Conservation (phyloP, 2,329 filamentous ascomycete species). For the Beauveria pseudobassiana region DNA sequence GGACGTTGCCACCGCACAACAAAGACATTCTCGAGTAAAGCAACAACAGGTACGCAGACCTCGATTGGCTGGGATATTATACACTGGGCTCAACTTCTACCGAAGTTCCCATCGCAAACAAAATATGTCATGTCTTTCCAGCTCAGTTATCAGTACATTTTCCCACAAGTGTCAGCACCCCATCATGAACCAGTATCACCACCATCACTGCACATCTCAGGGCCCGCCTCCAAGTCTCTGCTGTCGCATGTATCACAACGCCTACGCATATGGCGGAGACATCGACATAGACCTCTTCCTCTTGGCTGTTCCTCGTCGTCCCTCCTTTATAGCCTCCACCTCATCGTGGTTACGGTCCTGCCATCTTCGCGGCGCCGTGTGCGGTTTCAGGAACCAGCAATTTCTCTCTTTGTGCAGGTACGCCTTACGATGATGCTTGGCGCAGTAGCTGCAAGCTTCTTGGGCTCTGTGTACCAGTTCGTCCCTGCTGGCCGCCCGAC, state of each 20-base stretch:
- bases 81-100: no score
- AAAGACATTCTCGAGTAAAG: not conserved
- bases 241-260: not conserved
- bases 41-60: no score
- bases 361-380: not conserved
- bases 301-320: not conserved
- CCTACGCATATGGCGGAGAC: not conserved
- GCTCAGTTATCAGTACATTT: no score
- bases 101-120: no score
- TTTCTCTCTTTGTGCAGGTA: not conserved
- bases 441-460: not conserved
- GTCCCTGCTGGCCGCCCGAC: not conserved
- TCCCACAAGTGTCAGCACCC: no score
- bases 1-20: not conserved
- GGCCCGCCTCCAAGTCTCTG: no score
- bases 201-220: not conserved
- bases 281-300: not conserved
- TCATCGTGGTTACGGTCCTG: not conserved
- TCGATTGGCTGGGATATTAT: no score
- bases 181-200: no score
- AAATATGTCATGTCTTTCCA: no score
- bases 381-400: constrained; percentile 4
- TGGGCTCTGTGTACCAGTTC: no score
- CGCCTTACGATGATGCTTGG: not conserved
- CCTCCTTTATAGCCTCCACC: not conserved